Evolutionary conservation across 441 rosid species (phyloP).

Genomic region (Jatropha podagrica): DNA sequence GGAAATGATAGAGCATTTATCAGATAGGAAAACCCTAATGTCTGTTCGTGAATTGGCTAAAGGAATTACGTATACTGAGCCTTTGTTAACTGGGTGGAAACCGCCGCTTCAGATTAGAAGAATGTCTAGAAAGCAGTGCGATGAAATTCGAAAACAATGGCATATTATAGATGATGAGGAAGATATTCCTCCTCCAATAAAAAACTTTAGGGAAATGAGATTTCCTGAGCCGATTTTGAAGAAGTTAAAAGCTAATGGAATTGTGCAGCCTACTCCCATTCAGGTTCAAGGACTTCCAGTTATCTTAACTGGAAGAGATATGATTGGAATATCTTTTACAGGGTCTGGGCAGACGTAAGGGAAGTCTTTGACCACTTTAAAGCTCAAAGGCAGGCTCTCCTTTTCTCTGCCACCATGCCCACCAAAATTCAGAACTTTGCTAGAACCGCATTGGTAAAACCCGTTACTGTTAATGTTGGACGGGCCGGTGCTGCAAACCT

Average conservation of each 20-base stretch:
- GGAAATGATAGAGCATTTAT: no score
- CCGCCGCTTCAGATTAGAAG: no score
- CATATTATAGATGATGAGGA: constrained; percentile 90
- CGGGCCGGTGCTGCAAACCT: constrained; percentile 98
- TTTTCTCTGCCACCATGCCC: constrained; percentile 97
- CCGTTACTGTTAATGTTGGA: constrained; percentile 82
- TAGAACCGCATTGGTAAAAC: constrained; percentile 83
- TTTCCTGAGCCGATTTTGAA: constrained; percentile 70
- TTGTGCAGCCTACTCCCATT: constrained; percentile 92
- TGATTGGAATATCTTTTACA: constrained; percentile 83
- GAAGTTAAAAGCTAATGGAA: constrained; percentile 75
- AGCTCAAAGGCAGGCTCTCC: constrained; percentile 88
- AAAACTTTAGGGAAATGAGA: constrained; percentile 82
- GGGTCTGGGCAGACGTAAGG: constrained; percentile 86
- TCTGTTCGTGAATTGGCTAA: no score
- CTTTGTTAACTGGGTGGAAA: no score
- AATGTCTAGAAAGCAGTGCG: no score
- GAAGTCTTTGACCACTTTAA: constrained; percentile 93
- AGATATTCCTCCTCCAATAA: constrained; percentile 76
- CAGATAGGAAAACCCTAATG: no score
- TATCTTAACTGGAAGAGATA: constrained; percentile 73
- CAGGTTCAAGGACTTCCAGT: constrained; percentile 97
- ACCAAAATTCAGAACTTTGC: constrained; percentile 91
- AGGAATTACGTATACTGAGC: no score
- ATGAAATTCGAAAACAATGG: constrained; percentile 81